These are phyloP conservation scores for Fennellomyces sp. DNA, from an alignment of 371 early-diverging fungal genomes.

Conservation along the genomic window DNA sequence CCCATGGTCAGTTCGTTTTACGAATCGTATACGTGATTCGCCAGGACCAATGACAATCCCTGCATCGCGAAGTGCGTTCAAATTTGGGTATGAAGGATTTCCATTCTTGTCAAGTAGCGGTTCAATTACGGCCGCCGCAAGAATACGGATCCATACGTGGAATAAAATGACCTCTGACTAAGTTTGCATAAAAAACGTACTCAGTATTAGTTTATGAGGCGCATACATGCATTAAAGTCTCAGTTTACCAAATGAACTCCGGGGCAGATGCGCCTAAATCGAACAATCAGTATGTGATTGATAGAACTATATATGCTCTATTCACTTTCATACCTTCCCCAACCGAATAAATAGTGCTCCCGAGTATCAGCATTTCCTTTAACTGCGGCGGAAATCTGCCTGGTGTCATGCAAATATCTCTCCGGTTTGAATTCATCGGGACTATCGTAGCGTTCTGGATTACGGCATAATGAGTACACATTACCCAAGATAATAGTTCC, in stretches of 20 bases:
- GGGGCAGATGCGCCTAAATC: background rate
- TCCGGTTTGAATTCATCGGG: slow-evolving; percentile 7
- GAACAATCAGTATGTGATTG: background rate
- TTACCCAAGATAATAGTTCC: slow-evolving; percentile 5
- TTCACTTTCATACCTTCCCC: slow-evolving; percentile 5
- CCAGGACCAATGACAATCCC: background rate
- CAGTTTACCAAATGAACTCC: background rate
- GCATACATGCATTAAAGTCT: background rate
- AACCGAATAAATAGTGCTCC: slow-evolving; percentile 9
- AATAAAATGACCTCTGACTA: background rate
- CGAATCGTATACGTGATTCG: background rate
- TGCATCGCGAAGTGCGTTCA: background rate
- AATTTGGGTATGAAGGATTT: background rate
- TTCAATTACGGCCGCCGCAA: background rate
- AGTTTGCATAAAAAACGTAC: background rate
- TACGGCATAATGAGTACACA: background rate
- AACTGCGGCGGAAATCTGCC: background rate
- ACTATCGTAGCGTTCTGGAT: background rate
- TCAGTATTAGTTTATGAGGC: background rate
- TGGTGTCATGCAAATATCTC: slow-evolving; percentile 11
- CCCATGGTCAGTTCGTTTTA: too few relatives aligned
- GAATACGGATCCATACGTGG: background rate
- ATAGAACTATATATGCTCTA: background rate
- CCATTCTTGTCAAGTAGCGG: background rate
- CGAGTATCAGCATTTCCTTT: slow-evolving; percentile 9